Conservation (phyloP, 768 basidiomycete species). For the Boletus pseudopeckii region DNA sequence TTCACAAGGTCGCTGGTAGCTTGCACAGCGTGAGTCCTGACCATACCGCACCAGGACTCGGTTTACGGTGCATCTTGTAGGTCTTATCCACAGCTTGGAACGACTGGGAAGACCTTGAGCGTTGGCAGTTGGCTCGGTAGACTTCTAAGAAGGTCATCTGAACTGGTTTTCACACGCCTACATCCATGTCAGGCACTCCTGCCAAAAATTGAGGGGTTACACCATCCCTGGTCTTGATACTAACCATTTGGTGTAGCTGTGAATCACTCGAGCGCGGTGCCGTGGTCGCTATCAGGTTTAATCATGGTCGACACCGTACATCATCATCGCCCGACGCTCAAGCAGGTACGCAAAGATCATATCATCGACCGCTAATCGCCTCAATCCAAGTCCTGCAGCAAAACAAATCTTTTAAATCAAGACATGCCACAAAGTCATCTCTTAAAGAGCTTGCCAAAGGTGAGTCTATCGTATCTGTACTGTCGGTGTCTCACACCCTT, state of each 20-base stretch:
- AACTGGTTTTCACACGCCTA: constrained; percentile 2
- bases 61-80: neutral
- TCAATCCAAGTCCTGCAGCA: constrained; percentile 40
- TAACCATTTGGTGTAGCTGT: neutral
- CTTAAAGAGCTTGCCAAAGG: constrained; percentile 87
- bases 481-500: neutral
- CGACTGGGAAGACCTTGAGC: neutral
- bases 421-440: constrained; percentile 81
- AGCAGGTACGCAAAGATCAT: constrained; percentile 54
- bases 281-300: neutral
- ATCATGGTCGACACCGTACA: constrained; percentile 40
- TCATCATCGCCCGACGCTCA: constrained; percentile 80
- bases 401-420: constrained; percentile 93
- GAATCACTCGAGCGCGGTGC: neutral
- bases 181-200: neutral
- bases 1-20: neutral
- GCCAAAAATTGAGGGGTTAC: neutral
- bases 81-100: neutral
- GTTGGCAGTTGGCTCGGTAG: neutral
- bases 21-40: neutral
- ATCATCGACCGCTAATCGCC: neutral
- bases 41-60: neutral
- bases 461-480: constrained; percentile 21
- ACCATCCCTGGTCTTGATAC: neutral
- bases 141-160: neutral